Base-by-base conservation (phyloP, 2,329 filamentous ascomycete genomes). In the Xylariaceae sp. region DNA sequence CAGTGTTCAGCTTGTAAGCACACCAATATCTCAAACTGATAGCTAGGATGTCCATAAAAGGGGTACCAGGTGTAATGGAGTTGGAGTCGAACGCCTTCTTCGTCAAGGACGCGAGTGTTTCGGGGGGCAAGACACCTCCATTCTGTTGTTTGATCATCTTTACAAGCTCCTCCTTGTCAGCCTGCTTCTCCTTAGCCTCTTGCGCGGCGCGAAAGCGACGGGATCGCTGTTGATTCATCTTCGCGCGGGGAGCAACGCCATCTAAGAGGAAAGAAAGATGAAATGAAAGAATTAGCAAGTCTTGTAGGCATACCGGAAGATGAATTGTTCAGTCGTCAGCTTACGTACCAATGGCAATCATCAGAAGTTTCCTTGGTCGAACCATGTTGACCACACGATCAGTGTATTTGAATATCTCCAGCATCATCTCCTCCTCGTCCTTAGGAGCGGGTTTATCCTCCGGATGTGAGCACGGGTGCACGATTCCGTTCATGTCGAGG, bases 141-240 rank as follows among this genome's bases (percentile, higher is more conserved):
- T 82, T 85, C 59, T 94, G 84, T 51, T 85, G 80, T 57, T 83
- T 85, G 38, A 97, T 72, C 60, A 95, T 71, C 55, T 90, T 89
- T 43, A 89, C 71, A 34, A 96, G 81, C 60, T 95, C 87, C 48
- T 84, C 81, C 58, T 94, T 94, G 59, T 96, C 88, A 41, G 84
- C 81, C 57, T 94, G 88, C 60, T 96, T 95, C 61, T 97, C 88
- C 58, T 88, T 82, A 12, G 92, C 92, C 61, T 98, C 92, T 61
- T 90, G 88, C 2, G 89, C 92, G 15, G 90, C 85, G 46, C 92
- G 83, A 67, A 98, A 98, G 56, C 92, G 87, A 63, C 92, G 80
- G 29, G 92, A 94, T 46, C 92, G 87, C 67, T 98, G 92, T 62
- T 98, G 94, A 62, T 98, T 98, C 92, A 98, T 98, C 67, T 98